These are phyloP conservation scores for Globisporangium acanthophoron DNA, from an alignment of 352 stramenopile genomes.

Conservation along the genomic window DNA sequence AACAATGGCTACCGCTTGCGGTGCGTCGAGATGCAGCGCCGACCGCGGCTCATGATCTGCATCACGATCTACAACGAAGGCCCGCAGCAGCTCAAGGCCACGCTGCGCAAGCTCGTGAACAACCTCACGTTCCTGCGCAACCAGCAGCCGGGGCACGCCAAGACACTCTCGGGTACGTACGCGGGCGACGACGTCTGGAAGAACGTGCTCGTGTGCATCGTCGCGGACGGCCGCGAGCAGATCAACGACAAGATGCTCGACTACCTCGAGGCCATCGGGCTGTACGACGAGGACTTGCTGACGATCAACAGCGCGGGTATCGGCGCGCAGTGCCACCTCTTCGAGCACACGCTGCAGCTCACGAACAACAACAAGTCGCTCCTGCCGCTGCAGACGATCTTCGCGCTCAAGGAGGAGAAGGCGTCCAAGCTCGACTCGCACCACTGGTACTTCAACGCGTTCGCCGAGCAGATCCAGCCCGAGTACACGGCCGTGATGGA, in stretches of 20 bases:
- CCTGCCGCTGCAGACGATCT: slow-evolving; percentile 69
- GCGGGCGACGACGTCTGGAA: slow-evolving; percentile 71
- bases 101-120: slow-evolving; percentile 77
- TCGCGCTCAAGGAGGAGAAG: slow-evolving; percentile 80
- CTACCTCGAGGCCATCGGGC: slow-evolving; percentile 61
- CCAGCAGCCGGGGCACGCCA: slow-evolving; percentile 21
- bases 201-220: slow-evolving; percentile 75
- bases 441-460: slow-evolving; percentile 82
- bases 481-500: slow-evolving; percentile 84
- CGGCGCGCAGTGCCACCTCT: slow-evolving; percentile 75
- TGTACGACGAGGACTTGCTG: slow-evolving; percentile 83
- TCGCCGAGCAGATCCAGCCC: slow-evolving; percentile 78
- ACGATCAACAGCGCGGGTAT: slow-evolving; percentile 85
- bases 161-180: slow-evolving; percentile 36
- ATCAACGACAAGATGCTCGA: slow-evolving; percentile 77
- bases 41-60: slow-evolving; percentile 74
- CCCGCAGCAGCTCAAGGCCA: slow-evolving; percentile 57
- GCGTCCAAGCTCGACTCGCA: slow-evolving; percentile 82
- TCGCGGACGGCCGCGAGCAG: slow-evolving; percentile 74
- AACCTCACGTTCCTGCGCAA: slow-evolving; percentile 73
- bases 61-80: slow-evolving; percentile 87
- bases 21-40: slow-evolving; percentile 67
- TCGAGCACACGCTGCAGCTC: slow-evolving; percentile 82
- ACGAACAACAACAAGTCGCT: slow-evolving; percentile 63
- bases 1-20: slow-evolving; percentile 71